These are phyloP conservation scores for Lentinula detonsa DNA, from an alignment of 768 basidiomycete species.

Conservation along the genomic window DNA sequence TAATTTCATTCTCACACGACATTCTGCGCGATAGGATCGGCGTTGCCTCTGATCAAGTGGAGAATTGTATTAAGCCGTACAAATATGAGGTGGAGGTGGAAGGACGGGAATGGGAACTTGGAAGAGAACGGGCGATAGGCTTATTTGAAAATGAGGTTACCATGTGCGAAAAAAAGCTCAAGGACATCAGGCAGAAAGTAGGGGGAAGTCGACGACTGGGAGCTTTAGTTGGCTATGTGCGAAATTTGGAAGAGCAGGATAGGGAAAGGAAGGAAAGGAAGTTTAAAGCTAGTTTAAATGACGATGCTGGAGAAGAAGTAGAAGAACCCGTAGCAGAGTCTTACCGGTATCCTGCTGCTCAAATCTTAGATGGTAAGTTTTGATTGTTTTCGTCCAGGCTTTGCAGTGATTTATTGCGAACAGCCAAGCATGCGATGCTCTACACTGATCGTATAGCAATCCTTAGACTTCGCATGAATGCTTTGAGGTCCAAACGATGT, in stretches of 20 bases:
- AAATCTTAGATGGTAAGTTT: constrained; percentile 68
- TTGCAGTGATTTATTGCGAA: constrained; percentile 33
- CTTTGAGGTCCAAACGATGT: constrained; percentile 88
- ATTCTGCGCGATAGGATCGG: constrained; percentile 92
- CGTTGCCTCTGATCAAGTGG: constrained; percentile 95
- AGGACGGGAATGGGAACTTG: constrained; percentile 85
- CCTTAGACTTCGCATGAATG: constrained; percentile 79
- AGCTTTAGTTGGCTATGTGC: constrained; percentile 75
- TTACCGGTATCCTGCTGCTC: constrained; percentile 87
- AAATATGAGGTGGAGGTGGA: constrained; percentile 99
- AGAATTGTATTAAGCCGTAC: constrained; percentile 99
- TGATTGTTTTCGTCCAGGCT: constrained; percentile 35
- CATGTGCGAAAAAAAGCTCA: constrained; percentile 83
- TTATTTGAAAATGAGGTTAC: constrained; percentile 79
- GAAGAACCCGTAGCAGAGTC: constrained; percentile 48
- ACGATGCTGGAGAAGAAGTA: constrained; percentile 25
- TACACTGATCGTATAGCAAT: constrained; percentile 77
- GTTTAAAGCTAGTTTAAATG: constrained; percentile 31
- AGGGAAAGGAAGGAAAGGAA: constrained; percentile 53
- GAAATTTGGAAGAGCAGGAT: constrained; percentile 71
- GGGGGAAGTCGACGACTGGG: constrained; percentile 81
- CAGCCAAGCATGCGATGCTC: constrained; percentile 80
- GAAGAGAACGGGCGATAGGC: constrained; percentile 66
- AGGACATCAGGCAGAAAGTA: constrained; percentile 81
- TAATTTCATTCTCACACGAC: constrained; percentile 87